These are phyloP conservation scores for Acmispon strigosus DNA, from an alignment of 306 rosid species.

Conservation along the genomic window DNA sequence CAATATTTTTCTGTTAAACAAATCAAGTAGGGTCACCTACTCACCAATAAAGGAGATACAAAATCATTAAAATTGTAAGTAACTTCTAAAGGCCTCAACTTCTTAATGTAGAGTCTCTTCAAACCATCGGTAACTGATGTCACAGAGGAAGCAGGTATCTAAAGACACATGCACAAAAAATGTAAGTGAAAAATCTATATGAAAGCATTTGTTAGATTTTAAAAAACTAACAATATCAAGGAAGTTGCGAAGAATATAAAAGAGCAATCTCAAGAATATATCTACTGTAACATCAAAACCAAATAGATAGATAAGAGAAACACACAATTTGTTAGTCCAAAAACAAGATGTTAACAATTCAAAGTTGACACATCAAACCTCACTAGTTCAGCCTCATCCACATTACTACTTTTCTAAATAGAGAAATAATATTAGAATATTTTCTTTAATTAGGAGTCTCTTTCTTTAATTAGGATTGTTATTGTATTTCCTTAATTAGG, in stretches of 20 bases:
- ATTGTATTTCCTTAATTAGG: too few species aligned
- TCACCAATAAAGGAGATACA: conserved; percentile 75
- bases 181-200: neutral
- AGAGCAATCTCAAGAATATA: neutral
- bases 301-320: neutral
- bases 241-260: neutral
- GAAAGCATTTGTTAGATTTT: neutral
- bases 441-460: too few species aligned
- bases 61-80: conserved; percentile 73
- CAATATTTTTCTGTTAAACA: neutral
- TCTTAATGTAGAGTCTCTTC: conserved; percentile 76
- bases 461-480: too few species aligned
- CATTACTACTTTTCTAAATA: too few species aligned
- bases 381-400: neutral
- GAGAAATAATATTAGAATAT: too few species aligned
- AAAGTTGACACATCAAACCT: neutral
- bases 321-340: neutral
- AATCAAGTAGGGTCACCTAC: conserved; percentile 6
- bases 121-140: conserved; percentile 88
- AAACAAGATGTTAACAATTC: neutral
- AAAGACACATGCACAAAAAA: neutral
- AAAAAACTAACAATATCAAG: neutral
- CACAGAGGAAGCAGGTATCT: conserved; percentile 74
- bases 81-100: conserved; percentile 91
- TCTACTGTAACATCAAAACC: neutral